phyloP scores from a whole-genome alignment of 441 rosid genomes.

The Flueggea neowawraea region DNA sequence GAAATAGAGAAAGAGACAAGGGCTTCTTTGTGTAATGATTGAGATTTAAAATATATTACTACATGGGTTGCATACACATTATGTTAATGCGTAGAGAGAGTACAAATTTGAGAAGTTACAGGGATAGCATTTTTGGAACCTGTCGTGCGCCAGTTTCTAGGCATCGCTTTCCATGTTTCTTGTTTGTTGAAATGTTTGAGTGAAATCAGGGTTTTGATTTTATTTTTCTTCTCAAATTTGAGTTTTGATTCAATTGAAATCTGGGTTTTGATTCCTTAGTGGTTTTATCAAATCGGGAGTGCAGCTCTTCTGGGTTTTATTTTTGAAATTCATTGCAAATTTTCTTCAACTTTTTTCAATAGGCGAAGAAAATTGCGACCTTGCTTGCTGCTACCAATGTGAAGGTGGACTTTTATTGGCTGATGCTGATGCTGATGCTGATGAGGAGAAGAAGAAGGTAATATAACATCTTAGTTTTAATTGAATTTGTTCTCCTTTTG shows the following conservation, averaged over 20 bases:
- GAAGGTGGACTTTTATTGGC: constrained; percentile 60
- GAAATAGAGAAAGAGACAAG: constrained; percentile 65
- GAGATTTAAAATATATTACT: constrained; percentile 70
- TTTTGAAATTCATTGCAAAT: no score
- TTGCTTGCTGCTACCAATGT: constrained; percentile 56
- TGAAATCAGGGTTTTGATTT: no score
- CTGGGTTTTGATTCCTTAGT: no score
- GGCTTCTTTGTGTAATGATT: constrained; percentile 68
- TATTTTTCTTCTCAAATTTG: no score
- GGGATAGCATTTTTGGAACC: constrained; percentile 32
- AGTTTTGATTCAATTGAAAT: no score
- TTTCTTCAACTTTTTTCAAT: constrained; percentile 2
- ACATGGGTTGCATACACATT: constrained; percentile 11
- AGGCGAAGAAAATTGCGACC: constrained; percentile 59
- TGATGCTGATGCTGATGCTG: constrained; percentile 38
- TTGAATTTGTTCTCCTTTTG: background rate
- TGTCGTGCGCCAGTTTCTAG: constrained; percentile 73
- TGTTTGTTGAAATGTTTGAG: no score
- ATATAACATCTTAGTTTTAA: background rate
- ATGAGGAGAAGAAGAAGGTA: constrained; percentile 66
- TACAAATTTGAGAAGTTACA: no score
- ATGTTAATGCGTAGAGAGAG: no score
- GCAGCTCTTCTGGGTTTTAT: no score
- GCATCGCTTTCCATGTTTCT: no score
- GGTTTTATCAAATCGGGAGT: no score